Percentiles rank a stretch among this genome's conserved stretches.
These are phyloP conservation scores for Cordyceps militaris DNA, from an alignment of 2,329 filamentous ascomycete species.

Conservation along the genomic window DNA sequence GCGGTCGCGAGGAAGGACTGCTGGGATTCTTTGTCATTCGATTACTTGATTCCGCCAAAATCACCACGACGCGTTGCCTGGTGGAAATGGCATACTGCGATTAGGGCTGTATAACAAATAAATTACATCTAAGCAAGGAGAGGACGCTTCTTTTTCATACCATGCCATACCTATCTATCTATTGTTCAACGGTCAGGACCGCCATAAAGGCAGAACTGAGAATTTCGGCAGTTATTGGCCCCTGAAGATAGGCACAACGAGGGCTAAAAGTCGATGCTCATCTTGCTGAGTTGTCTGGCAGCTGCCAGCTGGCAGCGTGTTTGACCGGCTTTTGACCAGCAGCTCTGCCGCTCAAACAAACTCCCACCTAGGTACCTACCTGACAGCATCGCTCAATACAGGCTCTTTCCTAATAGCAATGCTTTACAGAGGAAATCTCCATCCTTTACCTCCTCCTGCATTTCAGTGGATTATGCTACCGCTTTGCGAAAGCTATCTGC, in stretches of 20 bases:
- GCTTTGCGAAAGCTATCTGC: neutral
- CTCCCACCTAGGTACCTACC: too few relatives aligned
- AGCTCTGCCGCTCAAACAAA: neutral
- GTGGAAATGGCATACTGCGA: conserved; percentile 7
- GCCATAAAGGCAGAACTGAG: neutral
- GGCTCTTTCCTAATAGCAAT: neutral
- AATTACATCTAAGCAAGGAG: neutral
- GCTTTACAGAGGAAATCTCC: neutral
- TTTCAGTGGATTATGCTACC: neutral
- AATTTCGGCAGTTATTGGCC: neutral
- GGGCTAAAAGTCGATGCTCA: neutral
- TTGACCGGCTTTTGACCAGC: neutral
- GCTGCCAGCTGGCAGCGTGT: neutral
- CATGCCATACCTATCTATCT: too few relatives aligned
- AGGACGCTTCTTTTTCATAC: neutral
- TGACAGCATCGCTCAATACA: too few relatives aligned
- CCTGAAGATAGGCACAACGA: too few relatives aligned
- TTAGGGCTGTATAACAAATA: conserved; percentile 9
- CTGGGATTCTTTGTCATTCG: conserved; percentile 5
- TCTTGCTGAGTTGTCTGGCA: neutral
- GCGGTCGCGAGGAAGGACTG: conserved; percentile 3
- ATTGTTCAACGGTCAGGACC: neutral
- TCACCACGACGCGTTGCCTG: neutral
- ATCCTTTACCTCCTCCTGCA: neutral
- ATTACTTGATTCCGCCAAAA: neutral